Percentiles rank a stretch among this genome's conserved stretches.
phyloP scores from a whole-genome alignment of 163 green algal species.

The Volvox carteri region DNA sequence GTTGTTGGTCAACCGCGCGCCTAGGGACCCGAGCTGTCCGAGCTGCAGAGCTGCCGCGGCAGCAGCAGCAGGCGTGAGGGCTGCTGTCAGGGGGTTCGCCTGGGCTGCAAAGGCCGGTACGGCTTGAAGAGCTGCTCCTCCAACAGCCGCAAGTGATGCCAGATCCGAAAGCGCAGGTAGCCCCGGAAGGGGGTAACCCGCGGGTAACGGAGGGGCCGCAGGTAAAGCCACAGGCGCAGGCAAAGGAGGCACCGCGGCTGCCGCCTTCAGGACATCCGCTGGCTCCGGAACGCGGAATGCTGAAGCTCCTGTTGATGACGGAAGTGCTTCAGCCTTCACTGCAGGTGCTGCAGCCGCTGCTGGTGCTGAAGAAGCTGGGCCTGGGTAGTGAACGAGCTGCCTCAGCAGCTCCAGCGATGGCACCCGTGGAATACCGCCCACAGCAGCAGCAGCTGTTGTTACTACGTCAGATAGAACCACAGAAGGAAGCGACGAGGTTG shows the following conservation, averaged over 20 bases:
- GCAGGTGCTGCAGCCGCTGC: background rate
- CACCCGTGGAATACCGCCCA: conserved; percentile 74
- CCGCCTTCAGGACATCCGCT: conserved; percentile 18
- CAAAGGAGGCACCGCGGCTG: background rate
- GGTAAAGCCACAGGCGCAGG: conserved; percentile 10
- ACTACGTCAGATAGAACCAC: conserved; percentile 46
- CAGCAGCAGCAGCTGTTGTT: conserved; percentile 31
- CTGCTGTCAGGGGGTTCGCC: conserved; percentile 25
- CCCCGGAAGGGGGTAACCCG: conserved; percentile 9
- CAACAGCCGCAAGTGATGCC: conserved; percentile 45
- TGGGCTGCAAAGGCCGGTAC: conserved; percentile 18
- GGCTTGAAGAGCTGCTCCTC: conserved; percentile 31
- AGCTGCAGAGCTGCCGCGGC: conserved; percentile 67
- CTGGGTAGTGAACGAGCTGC: conserved; percentile 65
- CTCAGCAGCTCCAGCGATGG: conserved; percentile 77
- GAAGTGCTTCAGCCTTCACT: background rate
- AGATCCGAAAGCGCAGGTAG: conserved; percentile 23
- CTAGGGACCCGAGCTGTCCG: conserved; percentile 51
- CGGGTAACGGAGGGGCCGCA: conserved; percentile 20
- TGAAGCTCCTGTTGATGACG: background rate
- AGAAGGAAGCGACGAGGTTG: background rate
- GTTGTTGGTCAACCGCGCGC: background rate
- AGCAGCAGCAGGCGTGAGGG: conserved; percentile 51
- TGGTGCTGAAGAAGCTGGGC: background rate
- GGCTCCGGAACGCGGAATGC: conserved; percentile 32